These are phyloP conservation scores for Penicillium antarcticum DNA, from an alignment of 495 filamentous ascomycete genomes.

Conservation along the genomic window DNA sequence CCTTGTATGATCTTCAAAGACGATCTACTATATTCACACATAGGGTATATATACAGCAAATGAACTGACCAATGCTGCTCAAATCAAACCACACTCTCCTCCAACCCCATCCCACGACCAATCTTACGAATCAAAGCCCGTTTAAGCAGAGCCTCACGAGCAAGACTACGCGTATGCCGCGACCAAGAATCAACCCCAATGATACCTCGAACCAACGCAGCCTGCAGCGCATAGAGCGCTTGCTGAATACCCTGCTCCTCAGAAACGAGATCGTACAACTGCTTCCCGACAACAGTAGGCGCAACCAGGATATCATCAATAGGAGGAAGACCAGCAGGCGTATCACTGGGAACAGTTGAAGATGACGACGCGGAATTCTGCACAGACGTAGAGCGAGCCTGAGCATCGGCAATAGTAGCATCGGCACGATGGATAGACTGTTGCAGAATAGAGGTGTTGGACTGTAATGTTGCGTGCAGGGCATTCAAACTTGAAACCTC, in stretches of 20 bases:
- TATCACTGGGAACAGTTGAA: conserved; percentile 9
- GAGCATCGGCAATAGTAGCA: conserved; percentile 64
- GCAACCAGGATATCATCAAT: conserved; percentile 93
- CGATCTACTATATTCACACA: neutral
- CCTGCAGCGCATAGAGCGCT: conserved; percentile 78
- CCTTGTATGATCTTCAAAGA: too few species aligned
- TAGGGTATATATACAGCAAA: conserved; percentile 15
- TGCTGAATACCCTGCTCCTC: conserved; percentile 84
- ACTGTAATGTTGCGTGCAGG: conserved; percentile 63
- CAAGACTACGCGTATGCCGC: conserved; percentile 73
- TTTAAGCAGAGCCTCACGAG: conserved; percentile 86
- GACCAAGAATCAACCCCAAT: conserved; percentile 81
- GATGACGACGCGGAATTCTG: conserved; percentile 20
- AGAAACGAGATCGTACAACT: conserved; percentile 82
- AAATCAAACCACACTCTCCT: conserved; percentile 17
- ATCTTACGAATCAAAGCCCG: conserved; percentile 89
- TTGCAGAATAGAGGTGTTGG: conserved; percentile 75
- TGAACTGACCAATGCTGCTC: neutral
- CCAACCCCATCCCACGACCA: conserved; percentile 74
- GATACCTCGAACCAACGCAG: conserved; percentile 76
- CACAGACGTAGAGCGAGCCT: conserved; percentile 40
- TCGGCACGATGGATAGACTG: conserved; percentile 77
- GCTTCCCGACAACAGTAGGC: conserved; percentile 85
- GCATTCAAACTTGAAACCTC: conserved; percentile 69
- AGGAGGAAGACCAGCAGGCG: conserved; percentile 48